phyloP scores from a whole-genome alignment of 164 flowering plant genomes.

The Vitis labrusca region DNA sequence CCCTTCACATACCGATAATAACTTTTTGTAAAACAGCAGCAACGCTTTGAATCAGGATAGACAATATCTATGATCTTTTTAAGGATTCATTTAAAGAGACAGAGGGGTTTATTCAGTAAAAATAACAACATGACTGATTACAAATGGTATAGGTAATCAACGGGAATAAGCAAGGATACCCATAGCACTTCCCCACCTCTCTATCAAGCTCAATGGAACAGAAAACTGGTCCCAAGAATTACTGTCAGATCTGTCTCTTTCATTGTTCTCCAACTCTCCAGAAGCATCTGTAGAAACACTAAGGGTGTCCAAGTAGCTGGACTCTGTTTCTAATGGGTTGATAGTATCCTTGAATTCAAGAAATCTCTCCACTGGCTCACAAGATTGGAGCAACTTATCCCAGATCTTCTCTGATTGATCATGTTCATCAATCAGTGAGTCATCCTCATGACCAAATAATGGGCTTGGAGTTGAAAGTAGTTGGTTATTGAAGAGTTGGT shows the following conservation, averaged over 20 bases:
- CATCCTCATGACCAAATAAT: conserved; percentile 34
- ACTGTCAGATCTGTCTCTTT: conserved; percentile 24
- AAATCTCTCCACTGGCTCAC: conserved; percentile 69
- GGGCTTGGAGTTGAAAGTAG: conserved; percentile 57
- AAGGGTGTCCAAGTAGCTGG: conserved; percentile 4
- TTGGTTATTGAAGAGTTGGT: conserved; percentile 40
- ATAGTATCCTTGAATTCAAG: conserved; percentile 47
- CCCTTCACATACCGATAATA: conserved; percentile 95
- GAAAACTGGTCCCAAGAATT: conserved; percentile 28
- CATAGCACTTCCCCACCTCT: conserved; percentile 95
- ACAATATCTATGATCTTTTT: conserved; percentile 71
- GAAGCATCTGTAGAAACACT: conserved; percentile 16
- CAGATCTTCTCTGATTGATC: conserved; percentile 28
- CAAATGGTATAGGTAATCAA: neutral
- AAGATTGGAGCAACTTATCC: conserved; percentile 39
- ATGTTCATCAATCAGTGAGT: conserved; percentile 14
- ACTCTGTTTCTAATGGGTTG: conserved; percentile 17
- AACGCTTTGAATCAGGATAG: conserved; percentile 82
- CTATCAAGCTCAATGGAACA: conserved; percentile 81
- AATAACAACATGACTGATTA: neutral
- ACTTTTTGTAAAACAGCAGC: conserved; percentile 98
- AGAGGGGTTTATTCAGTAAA: neutral
- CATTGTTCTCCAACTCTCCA: conserved; percentile 22
- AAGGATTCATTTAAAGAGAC: conserved; percentile 31
- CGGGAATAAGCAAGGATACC: conserved; percentile 64